A percentile compares a stretch with the other conserved stretches of the same genome.
Conservation (phyloP, 352 stramenopile species). For the Phytophthora podocarpi region DNA sequence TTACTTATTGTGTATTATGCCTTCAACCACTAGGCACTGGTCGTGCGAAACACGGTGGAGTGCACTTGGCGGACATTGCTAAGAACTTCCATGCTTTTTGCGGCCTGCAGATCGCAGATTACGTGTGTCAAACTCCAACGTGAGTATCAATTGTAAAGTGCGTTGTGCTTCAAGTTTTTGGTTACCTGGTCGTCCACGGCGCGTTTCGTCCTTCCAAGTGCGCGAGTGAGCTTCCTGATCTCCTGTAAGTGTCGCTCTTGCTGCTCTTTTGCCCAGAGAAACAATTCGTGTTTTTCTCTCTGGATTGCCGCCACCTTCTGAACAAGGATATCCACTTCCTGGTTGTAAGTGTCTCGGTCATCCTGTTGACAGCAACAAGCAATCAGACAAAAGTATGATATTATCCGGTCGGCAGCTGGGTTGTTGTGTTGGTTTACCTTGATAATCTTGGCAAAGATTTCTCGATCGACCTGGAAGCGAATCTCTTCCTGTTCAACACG, state of each 20-base stretch:
- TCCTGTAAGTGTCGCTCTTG: constrained; percentile 78
- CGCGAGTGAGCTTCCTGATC: constrained; percentile 82
- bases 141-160: background rate
- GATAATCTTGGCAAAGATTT: constrained; percentile 87
- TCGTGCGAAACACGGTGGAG: constrained; percentile 30
- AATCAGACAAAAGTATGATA: background rate
- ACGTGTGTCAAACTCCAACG: background rate
- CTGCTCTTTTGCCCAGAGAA: constrained; percentile 70
- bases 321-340: constrained; percentile 71
- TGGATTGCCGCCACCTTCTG: constrained; percentile 71
- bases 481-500: constrained; percentile 56
- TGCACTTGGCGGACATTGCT: constrained; percentile 47
- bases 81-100: constrained; percentile 48
- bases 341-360: constrained; percentile 76
- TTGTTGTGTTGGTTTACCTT: constrained; percentile 38
- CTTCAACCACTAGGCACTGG: constrained; percentile 20
- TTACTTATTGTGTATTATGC: background rate
- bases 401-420: no score
- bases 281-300: constrained; percentile 78
- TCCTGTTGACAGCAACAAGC: constrained; percentile 31
- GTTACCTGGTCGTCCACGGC: constrained; percentile 66
- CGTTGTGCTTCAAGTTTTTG: background rate
- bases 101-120: constrained; percentile 26
- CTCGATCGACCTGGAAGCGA: constrained; percentile 80
- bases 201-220: constrained; percentile 62